Conservation (phyloP, 805 yeast species). For the Maudiozyma serrabonitensis region DNA sequence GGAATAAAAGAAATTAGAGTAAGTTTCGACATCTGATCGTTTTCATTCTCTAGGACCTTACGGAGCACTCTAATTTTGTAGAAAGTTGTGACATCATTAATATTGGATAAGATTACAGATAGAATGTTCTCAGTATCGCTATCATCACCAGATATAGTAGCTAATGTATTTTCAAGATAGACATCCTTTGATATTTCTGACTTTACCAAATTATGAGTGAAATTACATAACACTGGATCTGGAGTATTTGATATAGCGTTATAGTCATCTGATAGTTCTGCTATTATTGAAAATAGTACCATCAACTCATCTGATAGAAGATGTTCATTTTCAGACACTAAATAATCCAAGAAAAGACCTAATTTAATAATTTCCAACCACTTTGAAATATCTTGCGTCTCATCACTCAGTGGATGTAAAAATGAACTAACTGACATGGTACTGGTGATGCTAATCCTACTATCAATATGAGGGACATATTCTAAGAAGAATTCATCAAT, state of each 20-base stretch:
- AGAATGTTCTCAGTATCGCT: background rate
- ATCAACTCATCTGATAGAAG: constrained; percentile 6
- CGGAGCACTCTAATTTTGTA: constrained; percentile 32
- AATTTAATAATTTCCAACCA: constrained; percentile 16
- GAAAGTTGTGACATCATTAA: constrained; percentile 4
- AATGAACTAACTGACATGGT: constrained; percentile 36
- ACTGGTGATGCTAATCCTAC: constrained; percentile 38
- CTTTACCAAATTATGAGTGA: constrained; percentile 16
- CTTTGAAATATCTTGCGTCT: constrained; percentile 6
- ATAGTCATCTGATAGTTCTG: constrained; percentile 33
- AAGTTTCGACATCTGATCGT: constrained; percentile 23
- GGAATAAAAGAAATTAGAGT: constrained; percentile 20
- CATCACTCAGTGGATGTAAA: constrained; percentile 10
- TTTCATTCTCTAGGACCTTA: constrained; percentile 21
- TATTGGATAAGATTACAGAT: background rate
- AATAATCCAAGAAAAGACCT: constrained; percentile 19
- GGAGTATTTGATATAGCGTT: constrained; percentile 25
- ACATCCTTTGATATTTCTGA: constrained; percentile 1
- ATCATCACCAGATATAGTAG: background rate
- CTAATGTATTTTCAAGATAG: background rate
- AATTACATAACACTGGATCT: constrained; percentile 9
- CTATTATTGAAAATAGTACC: constrained; percentile 26
- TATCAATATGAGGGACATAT: constrained; percentile 28
- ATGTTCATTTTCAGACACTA: constrained; percentile 11
- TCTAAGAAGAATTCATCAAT: constrained; percentile 13